Evolutionary conservation across 2,329 filamentous ascomycete species (phyloP).

Genomic region (Cladobotryum mycophilum): DNA sequence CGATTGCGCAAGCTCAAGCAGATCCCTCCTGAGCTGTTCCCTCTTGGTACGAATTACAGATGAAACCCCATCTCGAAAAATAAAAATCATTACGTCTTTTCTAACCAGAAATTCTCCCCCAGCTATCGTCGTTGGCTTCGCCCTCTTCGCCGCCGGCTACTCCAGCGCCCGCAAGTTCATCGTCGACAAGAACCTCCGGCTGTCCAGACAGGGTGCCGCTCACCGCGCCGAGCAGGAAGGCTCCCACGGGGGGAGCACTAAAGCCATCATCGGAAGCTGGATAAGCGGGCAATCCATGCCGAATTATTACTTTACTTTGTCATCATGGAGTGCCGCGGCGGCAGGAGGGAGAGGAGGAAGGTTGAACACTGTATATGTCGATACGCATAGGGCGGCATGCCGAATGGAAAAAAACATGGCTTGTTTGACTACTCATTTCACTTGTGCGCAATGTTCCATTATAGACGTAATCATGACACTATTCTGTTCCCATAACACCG

Average conservation of each 20-base stretch:
- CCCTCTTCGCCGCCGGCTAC: slow-evolving; percentile 74
- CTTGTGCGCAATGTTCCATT: neutral
- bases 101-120: slow-evolving; percentile 5
- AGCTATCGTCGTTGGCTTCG: slow-evolving; percentile 85
- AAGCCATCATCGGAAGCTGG: neutral
- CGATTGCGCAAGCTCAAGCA: slow-evolving; percentile 82
- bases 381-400: slow-evolving; percentile 11
- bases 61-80: neutral
- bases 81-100: neutral
- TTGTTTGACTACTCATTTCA: slow-evolving; percentile 5
- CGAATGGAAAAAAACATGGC: slow-evolving; percentile 12
- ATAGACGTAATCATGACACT: slow-evolving; percentile 11
- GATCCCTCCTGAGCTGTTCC: slow-evolving; percentile 89
- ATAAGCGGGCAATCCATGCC: too few relatives aligned
- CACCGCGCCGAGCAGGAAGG: slow-evolving; percentile 34
- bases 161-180: slow-evolving; percentile 75
- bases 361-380: slow-evolving; percentile 15
- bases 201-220: slow-evolving; percentile 60
- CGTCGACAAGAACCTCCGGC: slow-evolving; percentile 87
- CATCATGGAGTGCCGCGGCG: slow-evolving; percentile 2
- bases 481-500: slow-evolving; percentile 34
- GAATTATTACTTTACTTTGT: slow-evolving; percentile 7
- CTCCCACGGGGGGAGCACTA: slow-evolving; percentile 12
- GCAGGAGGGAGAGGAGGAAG: slow-evolving; percentile 9
- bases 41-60: slow-evolving; percentile 61